Evolutionary conservation across 2,329 filamentous ascomycete genomes (phyloP).

Genomic region (Cryphonectria radicalis): DNA sequence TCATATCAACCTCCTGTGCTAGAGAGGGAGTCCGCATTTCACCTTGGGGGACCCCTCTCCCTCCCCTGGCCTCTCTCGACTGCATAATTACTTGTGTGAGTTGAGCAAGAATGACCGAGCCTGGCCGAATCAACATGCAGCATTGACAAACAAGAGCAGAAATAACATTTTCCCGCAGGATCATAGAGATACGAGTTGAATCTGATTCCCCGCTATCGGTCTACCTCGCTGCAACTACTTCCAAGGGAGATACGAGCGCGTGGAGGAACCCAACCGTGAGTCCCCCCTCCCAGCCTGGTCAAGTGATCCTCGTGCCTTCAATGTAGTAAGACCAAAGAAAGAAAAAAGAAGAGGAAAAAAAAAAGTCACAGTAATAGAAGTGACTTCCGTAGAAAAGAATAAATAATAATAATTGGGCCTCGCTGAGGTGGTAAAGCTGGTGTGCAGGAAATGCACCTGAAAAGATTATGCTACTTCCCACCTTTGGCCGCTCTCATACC

Average conservation of each 20-base stretch:
- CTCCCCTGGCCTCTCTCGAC: too few relatives aligned
- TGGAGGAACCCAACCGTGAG: background rate
- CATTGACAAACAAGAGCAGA: background rate
- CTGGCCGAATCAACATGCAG: background rate
- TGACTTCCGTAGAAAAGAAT: background rate
- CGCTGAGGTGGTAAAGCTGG: background rate
- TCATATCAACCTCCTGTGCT: too few relatives aligned
- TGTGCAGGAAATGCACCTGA: background rate
- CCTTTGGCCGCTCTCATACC: background rate
- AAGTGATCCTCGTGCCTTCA: background rate
- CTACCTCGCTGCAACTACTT: background rate
- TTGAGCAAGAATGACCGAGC: too few relatives aligned
- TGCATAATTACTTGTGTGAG: too few relatives aligned
- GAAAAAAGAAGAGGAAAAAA: background rate
- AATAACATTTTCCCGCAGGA: background rate
- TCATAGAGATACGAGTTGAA: background rate
- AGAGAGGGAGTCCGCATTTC: too few relatives aligned
- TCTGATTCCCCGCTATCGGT: slow-evolving; percentile 1
- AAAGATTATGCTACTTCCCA: background rate
- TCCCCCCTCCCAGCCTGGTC: background rate
- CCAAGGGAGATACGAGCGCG: background rate
- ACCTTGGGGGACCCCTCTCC: too few relatives aligned
- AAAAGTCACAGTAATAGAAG: background rate
- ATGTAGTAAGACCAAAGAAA: background rate
- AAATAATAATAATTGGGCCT: background rate